Percentiles rank a stretch among this genome's conserved stretches.
These are phyloP conservation scores for Asterochloris sp. DNA, from an alignment of 139 green algal species.

Conservation along the genomic window DNA sequence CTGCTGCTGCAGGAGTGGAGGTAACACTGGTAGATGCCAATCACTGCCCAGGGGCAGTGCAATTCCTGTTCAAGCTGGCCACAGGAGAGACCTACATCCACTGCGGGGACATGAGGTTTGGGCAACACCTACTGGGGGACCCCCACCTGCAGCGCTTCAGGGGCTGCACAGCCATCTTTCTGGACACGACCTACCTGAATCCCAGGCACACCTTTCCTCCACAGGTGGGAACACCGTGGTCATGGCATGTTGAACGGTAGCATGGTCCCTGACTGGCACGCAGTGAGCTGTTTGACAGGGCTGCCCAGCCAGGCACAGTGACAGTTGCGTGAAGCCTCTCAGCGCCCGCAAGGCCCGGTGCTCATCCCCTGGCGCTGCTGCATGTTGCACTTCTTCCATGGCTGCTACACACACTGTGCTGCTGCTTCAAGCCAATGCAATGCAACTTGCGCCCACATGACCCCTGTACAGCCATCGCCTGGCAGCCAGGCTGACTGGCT, in stretches of 20 bases:
- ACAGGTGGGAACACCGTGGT: constrained; percentile 30
- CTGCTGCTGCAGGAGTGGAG: constrained; percentile 34
- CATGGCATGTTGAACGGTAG: constrained; percentile 18
- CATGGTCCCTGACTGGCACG: constrained; percentile 1
- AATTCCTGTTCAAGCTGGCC: constrained; percentile 69
- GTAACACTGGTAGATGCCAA: constrained; percentile 78
- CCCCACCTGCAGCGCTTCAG: constrained; percentile 44
- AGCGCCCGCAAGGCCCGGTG: background rate
- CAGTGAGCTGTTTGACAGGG: no score
- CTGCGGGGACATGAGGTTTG: constrained; percentile 75
- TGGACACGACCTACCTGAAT: constrained; percentile 88
- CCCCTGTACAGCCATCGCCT: no score
- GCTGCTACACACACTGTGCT: no score
- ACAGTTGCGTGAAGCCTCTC: no score
- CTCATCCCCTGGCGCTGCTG: background rate
- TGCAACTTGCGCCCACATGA: no score
- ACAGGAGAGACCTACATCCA: constrained; percentile 58
- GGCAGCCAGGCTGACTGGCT: no score
- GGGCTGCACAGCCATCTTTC: constrained; percentile 54
- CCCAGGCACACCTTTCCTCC: constrained; percentile 61
- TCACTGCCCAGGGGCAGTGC: constrained; percentile 76
- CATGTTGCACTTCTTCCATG: background rate
- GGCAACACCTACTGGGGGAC: constrained; percentile 33
- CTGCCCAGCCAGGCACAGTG: no score
- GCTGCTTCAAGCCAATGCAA: no score